Conservation (phyloP, 164 flowering plant species). For the Magnolia sinica region DNA sequence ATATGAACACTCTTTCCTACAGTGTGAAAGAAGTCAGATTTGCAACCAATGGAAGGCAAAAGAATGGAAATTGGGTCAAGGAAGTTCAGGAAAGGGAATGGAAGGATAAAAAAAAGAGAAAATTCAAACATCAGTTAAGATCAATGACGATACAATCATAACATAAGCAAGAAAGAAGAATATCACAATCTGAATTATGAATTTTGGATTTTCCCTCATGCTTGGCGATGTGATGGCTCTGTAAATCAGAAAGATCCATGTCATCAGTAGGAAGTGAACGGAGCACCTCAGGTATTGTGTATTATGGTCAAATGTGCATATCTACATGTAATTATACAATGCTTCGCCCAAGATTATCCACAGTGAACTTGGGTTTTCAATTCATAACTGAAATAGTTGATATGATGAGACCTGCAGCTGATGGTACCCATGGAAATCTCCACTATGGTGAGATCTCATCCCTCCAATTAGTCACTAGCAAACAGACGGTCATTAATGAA, state of each 20-base stretch:
- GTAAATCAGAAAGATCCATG: conserved; percentile 25
- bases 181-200: conserved; percentile 80
- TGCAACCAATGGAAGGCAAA: too few species aligned
- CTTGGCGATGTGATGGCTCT: conserved; percentile 96
- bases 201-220: conserved; percentile 95
- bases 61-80: not conserved
- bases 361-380: not conserved
- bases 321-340: not conserved
- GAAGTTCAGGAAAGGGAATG: not conserved
- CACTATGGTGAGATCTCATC: too few species aligned
- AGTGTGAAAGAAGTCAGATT: too few species aligned
- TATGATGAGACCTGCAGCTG: too few species aligned
- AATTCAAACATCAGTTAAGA: conserved; percentile 70
- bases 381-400: not conserved
- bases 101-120: not conserved
- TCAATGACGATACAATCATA: conserved; percentile 83
- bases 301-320: too few species aligned
- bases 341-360: not conserved
- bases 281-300: not conserved
- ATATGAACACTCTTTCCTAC: too few species aligned
- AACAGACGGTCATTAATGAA: too few species aligned
- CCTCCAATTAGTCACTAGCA: too few species aligned
- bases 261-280: not conserved
- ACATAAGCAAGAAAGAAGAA: conserved; percentile 88
- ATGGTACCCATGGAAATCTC: too few species aligned